phyloP scores from a whole-genome alignment of 805 yeast genomes.

The Yarrowia sp. region DNA sequence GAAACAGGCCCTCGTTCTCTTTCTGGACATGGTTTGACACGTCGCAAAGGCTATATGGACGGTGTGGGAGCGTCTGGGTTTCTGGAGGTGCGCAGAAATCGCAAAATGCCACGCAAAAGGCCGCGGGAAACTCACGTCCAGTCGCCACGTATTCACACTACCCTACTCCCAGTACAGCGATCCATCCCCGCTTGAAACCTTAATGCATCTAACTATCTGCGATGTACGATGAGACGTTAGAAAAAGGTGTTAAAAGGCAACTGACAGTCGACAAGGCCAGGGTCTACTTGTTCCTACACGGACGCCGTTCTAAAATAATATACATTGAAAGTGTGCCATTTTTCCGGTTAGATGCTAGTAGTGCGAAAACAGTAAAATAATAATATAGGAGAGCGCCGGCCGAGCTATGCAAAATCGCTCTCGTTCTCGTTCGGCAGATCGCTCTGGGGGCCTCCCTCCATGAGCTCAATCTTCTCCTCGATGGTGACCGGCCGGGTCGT shows the following conservation, averaged over 20 bases:
- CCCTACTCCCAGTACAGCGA: too few relatives aligned
- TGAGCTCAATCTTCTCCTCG: constrained; percentile 27
- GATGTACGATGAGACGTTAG: constrained; percentile 23
- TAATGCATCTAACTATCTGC: constrained; percentile 10
- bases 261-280: neutral
- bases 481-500: constrained; percentile 24
- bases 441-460: constrained; percentile 22
- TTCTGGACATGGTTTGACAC: too few relatives aligned
- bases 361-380: neutral
- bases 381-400: neutral
- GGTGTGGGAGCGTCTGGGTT: too few relatives aligned
- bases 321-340: neutral
- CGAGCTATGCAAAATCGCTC: constrained; percentile 14
- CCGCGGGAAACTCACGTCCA: too few relatives aligned
- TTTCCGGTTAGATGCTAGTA: constrained; percentile 6
- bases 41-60: too few relatives aligned
- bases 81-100: too few relatives aligned
- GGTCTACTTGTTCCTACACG: neutral
- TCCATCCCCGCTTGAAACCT: constrained; percentile 21
- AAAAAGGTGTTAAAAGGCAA: neutral
- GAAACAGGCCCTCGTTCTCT: too few relatives aligned
- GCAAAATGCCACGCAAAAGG: too few relatives aligned
- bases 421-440: constrained; percentile 21
- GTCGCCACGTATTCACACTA: constrained; percentile 5
- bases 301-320: neutral